Conservation (phyloP, 129 eudicot species). For the Gnaphalium uliginosum region DNA sequence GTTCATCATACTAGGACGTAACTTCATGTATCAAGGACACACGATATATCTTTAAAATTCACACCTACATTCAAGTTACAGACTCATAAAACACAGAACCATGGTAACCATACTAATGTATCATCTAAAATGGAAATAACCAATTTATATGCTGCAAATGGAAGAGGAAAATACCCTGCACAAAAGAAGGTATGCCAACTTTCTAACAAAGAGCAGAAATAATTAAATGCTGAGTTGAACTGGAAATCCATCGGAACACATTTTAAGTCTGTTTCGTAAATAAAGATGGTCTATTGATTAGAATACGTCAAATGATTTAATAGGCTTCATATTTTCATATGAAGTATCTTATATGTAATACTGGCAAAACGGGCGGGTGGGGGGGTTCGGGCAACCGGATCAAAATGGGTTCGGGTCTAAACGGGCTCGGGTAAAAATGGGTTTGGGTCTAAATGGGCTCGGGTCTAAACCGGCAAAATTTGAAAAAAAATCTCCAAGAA, state of each 20-base stretch:
- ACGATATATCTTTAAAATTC: background rate
- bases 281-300: background rate
- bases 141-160: background rate
- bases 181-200: background rate
- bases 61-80: background rate
- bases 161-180: background rate
- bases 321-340: background rate
- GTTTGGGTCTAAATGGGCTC: too few relatives aligned
- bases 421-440: too few relatives aligned
- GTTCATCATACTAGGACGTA: conserved; percentile 3
- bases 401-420: too few relatives aligned
- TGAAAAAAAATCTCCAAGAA: too few relatives aligned
- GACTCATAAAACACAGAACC: background rate
- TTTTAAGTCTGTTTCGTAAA: background rate
- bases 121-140: background rate
- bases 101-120: background rate
- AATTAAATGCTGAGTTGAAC: background rate
- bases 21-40: conserved; percentile 12
- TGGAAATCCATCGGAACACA: background rate
- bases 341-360: too few relatives aligned
- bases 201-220: conserved; percentile 6
- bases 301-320: background rate
- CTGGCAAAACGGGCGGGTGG: too few relatives aligned
- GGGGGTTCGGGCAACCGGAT: too few relatives aligned
- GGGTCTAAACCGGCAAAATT: too few relatives aligned